Base-by-base conservation (phyloP, 257 asterid species). In the Marsdenia floribunda region DNA sequence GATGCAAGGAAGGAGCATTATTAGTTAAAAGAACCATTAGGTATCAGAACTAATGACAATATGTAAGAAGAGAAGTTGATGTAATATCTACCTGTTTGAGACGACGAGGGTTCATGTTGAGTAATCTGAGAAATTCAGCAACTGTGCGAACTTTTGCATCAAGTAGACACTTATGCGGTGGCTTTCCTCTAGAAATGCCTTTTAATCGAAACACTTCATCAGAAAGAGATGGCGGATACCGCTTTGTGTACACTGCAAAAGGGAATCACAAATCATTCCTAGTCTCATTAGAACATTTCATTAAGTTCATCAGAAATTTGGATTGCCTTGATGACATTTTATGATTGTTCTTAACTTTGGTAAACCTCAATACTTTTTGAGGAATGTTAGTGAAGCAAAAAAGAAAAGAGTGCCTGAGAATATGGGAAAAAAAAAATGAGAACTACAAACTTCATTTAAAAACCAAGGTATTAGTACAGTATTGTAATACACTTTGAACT, bases 171-270 rank as follows among this genome's bases (percentile, higher is more conserved):
- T 76, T 76, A 9, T 78, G 72, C 35, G 64, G 42, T 35, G n/a
- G 29, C 33, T 88, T 84, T 15, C 81, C 58, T 73, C 50, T 79
- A 1, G 80, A 8, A 11, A 91, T 86, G 22, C 55, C 60, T 19
- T 13, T 54, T 22, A 91, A 58, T 54, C 88, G 77, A 11, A 77
- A 85, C 52, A 91, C 83, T 16, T 76, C 77, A 84, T 91, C 96
- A 0, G 67, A 67, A 11, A 83, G 87, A 47, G 75, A 60, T 18
- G 96, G 96, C 26, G 59, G 76, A 29, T 78, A 57, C 12, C 63
- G 83, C 82, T 90, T 88, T 77, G 13, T 78, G 73, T 58, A 24
- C 83, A 78, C 96, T 91, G 83, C 76, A 86, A 55, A 81, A 50
- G 52, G 52, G 37, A 66, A 38, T 12, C 29, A 66, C 3, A 12